Conservation (phyloP, 192 early-diverging fungal species). For the Coemansia sp. region DNA sequence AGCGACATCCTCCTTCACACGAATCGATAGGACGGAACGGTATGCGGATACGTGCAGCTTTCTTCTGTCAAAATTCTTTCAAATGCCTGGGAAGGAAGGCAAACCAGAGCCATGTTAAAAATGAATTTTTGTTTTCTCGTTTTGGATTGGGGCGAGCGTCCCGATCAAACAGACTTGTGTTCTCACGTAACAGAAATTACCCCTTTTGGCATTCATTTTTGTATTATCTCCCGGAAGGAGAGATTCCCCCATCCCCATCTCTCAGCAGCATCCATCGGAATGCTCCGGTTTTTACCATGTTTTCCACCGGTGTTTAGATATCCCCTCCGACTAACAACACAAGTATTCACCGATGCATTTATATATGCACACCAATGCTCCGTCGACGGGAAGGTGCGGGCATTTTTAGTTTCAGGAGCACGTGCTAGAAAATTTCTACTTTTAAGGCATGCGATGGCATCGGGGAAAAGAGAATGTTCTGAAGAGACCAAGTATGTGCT, state of each 20-base stretch:
- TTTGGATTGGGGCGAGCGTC: too few relatives aligned
- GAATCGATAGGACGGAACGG: not conserved
- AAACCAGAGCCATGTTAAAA: not conserved
- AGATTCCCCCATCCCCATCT: not conserved
- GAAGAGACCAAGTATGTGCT: not conserved
- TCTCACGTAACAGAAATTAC: not conserved
- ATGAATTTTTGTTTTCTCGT: too few relatives aligned
- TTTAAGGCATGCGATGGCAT: not conserved
- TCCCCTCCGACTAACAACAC: too few relatives aligned
- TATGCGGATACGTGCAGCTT: not conserved
- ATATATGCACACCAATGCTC: not conserved
- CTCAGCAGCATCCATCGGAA: not conserved
- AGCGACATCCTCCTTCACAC: not conserved
- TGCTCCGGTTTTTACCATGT: not conserved
- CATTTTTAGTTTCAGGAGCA: constrained; percentile 1
- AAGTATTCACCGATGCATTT: not conserved
- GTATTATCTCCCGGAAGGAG: not conserved
- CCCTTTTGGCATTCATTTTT: not conserved
- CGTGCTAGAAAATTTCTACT: not conserved
- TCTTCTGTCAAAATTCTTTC: too few relatives aligned
- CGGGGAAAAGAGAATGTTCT: not conserved
- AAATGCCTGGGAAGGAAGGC: not conserved
- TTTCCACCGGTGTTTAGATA: not conserved
- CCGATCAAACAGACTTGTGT: too few relatives aligned
- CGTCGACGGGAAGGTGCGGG: not conserved